Conservation (phyloP, 208 protist genomes). For the Wallacemonas sp. region DNA sequence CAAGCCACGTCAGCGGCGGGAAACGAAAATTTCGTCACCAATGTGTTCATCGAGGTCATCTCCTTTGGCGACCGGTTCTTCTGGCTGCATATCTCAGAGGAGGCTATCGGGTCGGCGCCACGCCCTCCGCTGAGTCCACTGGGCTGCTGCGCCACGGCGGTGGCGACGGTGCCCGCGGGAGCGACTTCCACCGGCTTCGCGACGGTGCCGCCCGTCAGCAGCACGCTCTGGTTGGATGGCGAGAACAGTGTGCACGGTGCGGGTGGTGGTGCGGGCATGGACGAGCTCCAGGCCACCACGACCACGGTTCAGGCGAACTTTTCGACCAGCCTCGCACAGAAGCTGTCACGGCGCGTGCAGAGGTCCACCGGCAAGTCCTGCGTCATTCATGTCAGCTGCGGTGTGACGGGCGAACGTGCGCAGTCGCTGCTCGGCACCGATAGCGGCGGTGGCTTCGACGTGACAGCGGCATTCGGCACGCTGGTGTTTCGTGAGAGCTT, state of each 20-base stretch:
- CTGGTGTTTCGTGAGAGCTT: slow-evolving; percentile 40
- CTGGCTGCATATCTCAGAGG: slow-evolving; percentile 73
- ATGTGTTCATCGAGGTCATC: slow-evolving; percentile 45
- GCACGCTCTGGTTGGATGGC: not conserved
- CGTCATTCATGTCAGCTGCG: slow-evolving; percentile 57
- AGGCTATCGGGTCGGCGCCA: slow-evolving; percentile 4
- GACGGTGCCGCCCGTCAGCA: slow-evolving; percentile 16
- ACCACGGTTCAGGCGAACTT: slow-evolving; percentile 36
- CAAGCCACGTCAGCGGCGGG: no score
- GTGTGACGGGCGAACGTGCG: slow-evolving; percentile 41
- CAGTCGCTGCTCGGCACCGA: slow-evolving; percentile 49
- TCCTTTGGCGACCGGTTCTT: slow-evolving; percentile 52
- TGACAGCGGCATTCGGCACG: slow-evolving; percentile 50
- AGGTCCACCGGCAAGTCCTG: slow-evolving; percentile 2
- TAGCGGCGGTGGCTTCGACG: slow-evolving; percentile 39
- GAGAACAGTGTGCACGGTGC: not conserved
- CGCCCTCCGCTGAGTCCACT: slow-evolving; percentile 15
- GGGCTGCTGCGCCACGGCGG: slow-evolving; percentile 34
- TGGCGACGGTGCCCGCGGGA: not conserved
- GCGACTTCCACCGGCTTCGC: slow-evolving; percentile 4
- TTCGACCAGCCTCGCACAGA: slow-evolving; percentile 41
- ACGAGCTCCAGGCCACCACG: slow-evolving; percentile 2
- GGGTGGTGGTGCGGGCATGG: slow-evolving; percentile 3
- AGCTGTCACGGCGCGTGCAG: slow-evolving; percentile 35
- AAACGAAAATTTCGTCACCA: no score